Conservation (phyloP, 2,329 filamentous ascomycete species). For the Daldinia sp. region DNA sequence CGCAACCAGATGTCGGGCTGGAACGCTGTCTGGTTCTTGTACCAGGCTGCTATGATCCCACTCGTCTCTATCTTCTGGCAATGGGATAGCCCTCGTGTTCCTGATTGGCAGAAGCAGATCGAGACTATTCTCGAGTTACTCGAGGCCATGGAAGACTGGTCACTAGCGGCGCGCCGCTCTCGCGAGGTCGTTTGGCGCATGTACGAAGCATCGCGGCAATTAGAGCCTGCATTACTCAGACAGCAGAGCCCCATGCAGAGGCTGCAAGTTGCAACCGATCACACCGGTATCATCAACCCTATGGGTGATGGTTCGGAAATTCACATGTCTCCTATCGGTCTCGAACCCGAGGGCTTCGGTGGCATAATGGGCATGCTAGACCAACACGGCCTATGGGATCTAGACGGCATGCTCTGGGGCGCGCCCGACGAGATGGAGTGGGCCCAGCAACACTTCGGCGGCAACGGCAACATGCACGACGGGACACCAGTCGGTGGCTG, state of each 20-base stretch:
- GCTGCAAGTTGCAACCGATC: slow-evolving; percentile 48
- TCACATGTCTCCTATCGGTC: slow-evolving; percentile 61
- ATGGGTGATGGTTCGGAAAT: slow-evolving; percentile 51
- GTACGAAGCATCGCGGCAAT: slow-evolving; percentile 63
- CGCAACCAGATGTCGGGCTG: slow-evolving; percentile 80
- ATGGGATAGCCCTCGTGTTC: slow-evolving; percentile 57
- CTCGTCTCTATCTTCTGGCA: slow-evolving; percentile 79
- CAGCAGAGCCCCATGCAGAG: slow-evolving; percentile 44
- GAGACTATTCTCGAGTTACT: slow-evolving; percentile 67
- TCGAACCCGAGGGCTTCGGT: slow-evolving; percentile 59
- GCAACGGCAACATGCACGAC: slow-evolving; percentile 36
- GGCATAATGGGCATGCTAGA: slow-evolving; percentile 63
- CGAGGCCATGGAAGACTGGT: slow-evolving; percentile 71
- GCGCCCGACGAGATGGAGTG: slow-evolving; percentile 52
- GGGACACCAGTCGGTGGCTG: slow-evolving; percentile 36
- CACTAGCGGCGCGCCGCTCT: slow-evolving; percentile 67
- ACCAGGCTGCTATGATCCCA: slow-evolving; percentile 82
- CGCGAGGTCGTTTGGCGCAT: slow-evolving; percentile 70
- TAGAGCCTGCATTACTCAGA: slow-evolving; percentile 47
- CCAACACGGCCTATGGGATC: slow-evolving; percentile 63
- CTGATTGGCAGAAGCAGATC: slow-evolving; percentile 65
- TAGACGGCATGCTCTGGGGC: slow-evolving; percentile 65
- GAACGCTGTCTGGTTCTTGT: slow-evolving; percentile 84
- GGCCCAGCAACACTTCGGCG: slow-evolving; percentile 46
- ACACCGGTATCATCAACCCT: slow-evolving; percentile 44